phyloP scores from a whole-genome alignment of 176 grass and related monocot species.

The Secale cereale region DNA sequence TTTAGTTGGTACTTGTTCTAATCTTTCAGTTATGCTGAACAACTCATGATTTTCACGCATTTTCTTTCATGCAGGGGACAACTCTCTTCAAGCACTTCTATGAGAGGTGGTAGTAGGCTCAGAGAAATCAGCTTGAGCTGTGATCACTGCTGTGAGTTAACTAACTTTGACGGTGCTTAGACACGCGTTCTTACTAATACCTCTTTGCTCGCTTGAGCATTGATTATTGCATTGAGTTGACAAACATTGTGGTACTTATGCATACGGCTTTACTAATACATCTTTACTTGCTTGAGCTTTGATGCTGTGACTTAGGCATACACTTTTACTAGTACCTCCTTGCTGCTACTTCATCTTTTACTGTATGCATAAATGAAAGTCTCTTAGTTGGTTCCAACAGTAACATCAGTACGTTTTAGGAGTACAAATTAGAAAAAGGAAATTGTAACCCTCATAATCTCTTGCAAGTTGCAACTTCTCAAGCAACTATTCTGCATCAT shows the following conservation, averaged over 20 bases:
- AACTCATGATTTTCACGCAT: neutral
- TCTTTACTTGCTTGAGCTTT: neutral
- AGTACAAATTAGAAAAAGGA: neutral
- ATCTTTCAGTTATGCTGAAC: neutral
- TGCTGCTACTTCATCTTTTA: slow-evolving; percentile 10
- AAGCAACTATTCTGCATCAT: neutral
- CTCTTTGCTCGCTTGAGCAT: neutral
- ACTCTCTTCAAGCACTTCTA: neutral
- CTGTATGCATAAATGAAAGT: neutral
- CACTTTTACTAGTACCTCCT: slow-evolving; percentile 3
- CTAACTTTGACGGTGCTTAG: neutral
- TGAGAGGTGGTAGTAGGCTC: neutral
- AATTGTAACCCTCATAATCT: too few species aligned
- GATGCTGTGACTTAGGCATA: neutral
- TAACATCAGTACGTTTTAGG: neutral
- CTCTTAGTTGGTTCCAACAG: neutral
- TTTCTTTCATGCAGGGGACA: slow-evolving; percentile 37
- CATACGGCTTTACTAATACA: neutral
- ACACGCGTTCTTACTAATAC: neutral
- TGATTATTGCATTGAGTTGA: too few species aligned
- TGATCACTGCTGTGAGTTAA: slow-evolving; percentile 24
- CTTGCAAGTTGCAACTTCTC: neutral
- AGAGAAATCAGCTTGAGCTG: slow-evolving; percentile 22
- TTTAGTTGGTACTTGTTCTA: neutral
- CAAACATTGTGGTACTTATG: neutral